phyloP scores from a whole-genome alignment of 306 rosid species.

The Ammopiptanthus mongolicus region DNA sequence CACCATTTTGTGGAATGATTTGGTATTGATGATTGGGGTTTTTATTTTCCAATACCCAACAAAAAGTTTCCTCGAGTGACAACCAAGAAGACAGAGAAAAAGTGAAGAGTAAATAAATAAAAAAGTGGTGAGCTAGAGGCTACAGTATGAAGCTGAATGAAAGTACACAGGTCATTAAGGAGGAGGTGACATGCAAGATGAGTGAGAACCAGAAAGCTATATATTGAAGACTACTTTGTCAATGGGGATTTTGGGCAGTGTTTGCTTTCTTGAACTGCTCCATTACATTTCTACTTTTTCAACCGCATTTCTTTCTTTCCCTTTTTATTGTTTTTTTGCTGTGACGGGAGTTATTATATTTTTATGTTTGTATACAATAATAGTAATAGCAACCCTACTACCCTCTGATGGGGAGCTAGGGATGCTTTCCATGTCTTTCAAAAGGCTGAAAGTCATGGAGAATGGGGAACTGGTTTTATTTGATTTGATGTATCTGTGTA shows the following conservation, averaged over 20 bases:
- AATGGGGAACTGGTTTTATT: constrained; percentile 47
- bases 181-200: constrained; percentile 35
- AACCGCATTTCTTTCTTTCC: constrained; percentile 18
- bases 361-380: constrained; percentile 22
- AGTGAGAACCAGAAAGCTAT: constrained; percentile 41
- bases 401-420: constrained; percentile 54
- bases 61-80: constrained; percentile 45
- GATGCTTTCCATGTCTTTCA: constrained; percentile 57
- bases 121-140: constrained; percentile 42
- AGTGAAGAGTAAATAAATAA: constrained; percentile 39
- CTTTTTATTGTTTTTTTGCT: constrained; percentile 19
- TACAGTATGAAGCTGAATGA: constrained; percentile 40
- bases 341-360: constrained; percentile 10
- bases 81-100: constrained; percentile 45
- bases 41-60: constrained; percentile 56
- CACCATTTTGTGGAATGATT: constrained; percentile 49
- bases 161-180: constrained; percentile 30
- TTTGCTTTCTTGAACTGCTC: constrained; percentile 39
- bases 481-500: constrained; percentile 64
- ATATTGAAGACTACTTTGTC: constrained; percentile 40
- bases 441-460: constrained; percentile 58
- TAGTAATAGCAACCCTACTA: constrained; percentile 40
- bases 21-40: constrained; percentile 63
- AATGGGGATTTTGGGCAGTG: constrained; percentile 35
- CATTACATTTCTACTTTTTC: constrained; percentile 29